These are phyloP conservation scores for Coix lacrymajobi DNA, from an alignment of 176 grass and related monocot genomes.

Conservation along the genomic window DNA sequence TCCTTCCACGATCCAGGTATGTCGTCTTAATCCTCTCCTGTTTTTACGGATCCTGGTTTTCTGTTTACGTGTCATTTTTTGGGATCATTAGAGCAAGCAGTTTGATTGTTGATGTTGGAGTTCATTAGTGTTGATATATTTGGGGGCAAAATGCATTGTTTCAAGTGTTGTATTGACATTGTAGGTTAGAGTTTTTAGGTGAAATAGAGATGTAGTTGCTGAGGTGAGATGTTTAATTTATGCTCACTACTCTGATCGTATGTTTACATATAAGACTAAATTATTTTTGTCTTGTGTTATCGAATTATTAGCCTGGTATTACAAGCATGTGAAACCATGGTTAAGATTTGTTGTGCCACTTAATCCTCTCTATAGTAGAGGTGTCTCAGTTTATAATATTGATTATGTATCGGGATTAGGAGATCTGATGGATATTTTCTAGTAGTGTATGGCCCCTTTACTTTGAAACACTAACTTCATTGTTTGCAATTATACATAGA, in stretches of 20 bases:
- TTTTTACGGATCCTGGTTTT: not conserved
- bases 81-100: not conserved
- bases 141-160: not conserved
- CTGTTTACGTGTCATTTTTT: not conserved
- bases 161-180: not conserved
- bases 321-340: not conserved
- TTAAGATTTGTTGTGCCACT: too few species aligned
- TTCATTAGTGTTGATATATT: not conserved
- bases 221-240: not conserved
- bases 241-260: too few species aligned
- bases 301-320: not conserved
- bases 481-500: not conserved
- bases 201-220: not conserved
- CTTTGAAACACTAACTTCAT: not conserved
- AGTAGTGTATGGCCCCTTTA: not conserved
- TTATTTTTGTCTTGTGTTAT: not conserved
- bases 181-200: not conserved
- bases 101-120: not conserved
- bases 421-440: not conserved
- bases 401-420: not conserved
- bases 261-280: not conserved
- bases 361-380: not conserved
- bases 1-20: slow-evolving; percentile 32
- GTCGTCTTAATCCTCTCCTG: not conserved
- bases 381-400: not conserved